A percentile compares a stretch with the other conserved stretches of the same genome.
These are phyloP conservation scores for Plasmodium gallinaceum DNA, from an alignment of 169 alveolate genomes.

Conservation along the genomic window DNA sequence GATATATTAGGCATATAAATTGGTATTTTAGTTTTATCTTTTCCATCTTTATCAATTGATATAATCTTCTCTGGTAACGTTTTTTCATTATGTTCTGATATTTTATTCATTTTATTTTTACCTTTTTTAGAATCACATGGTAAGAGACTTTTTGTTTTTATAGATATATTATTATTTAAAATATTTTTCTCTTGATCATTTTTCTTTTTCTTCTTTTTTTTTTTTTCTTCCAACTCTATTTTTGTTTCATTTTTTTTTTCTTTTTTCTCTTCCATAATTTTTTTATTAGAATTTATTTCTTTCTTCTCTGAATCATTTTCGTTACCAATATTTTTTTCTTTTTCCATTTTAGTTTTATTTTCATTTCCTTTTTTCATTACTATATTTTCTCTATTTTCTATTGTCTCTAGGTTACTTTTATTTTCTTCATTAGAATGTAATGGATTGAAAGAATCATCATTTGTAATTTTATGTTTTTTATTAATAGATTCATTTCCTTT, in stretches of 20 bases:
- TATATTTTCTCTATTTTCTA: background rate
- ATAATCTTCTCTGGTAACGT: background rate
- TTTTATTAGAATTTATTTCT: slow-evolving; percentile 5
- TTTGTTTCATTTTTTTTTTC: slow-evolving; percentile 12
- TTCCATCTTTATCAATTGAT: slow-evolving; percentile 22
- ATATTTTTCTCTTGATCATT: slow-evolving; percentile 24
- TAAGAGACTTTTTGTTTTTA: background rate
- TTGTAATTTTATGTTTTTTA: no score
- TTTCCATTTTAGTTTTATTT: slow-evolving; percentile 8
- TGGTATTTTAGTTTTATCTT: slow-evolving; percentile 26
- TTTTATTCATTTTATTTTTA: slow-evolving; percentile 21
- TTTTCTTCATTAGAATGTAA: background rate
- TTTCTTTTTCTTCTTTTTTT: slow-evolving; percentile 43
- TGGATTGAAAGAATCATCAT: background rate
- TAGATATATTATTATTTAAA: slow-evolving; percentile 3
- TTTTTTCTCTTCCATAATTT: slow-evolving; percentile 10
- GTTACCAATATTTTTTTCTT: background rate
- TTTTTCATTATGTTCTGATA: no score
- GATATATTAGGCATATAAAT: slow-evolving; percentile 71
- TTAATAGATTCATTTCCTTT: background rate
- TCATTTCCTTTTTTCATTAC: slow-evolving; percentile 10
- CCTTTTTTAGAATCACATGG: slow-evolving; percentile 28
- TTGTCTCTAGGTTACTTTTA: background rate
- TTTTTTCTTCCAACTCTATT: slow-evolving; percentile 12
- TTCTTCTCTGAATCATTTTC: slow-evolving; percentile 11